Conservation (phyloP, 1,139 yeast genomes). For the Diutina mesorugosa region DNA sequence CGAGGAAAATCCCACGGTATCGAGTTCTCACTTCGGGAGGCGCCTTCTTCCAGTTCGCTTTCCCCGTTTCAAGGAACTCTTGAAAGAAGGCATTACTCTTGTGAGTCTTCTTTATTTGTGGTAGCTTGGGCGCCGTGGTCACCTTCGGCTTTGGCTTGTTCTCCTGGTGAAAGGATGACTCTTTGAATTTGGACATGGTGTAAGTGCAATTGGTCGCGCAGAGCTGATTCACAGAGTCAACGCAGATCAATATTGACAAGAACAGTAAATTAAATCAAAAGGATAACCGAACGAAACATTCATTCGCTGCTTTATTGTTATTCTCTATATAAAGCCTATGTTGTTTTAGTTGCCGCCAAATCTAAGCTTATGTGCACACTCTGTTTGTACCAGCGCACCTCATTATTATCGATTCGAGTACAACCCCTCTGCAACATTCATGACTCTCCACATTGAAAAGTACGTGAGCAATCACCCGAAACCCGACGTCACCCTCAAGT, state of each 20-base stretch:
- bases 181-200: constrained; percentile 3
- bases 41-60: constrained; percentile 34
- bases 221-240: neutral
- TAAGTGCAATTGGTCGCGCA: neutral
- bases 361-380: neutral
- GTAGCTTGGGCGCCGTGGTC: neutral
- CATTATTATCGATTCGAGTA: neutral
- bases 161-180: constrained; percentile 5
- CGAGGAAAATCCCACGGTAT: constrained; percentile 27
- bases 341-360: neutral
- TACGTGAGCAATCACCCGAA: neutral
- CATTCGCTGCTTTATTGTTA: too few relatives aligned
- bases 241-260: neutral
- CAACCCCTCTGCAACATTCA: neutral
- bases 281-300: too few relatives aligned
- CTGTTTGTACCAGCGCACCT: neutral
- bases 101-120: constrained; percentile 2
- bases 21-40: constrained; percentile 25
- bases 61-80: constrained; percentile 20
- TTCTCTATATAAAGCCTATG: too few relatives aligned
- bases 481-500: constrained; percentile 31
- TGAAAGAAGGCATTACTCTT: constrained; percentile 5
- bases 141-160: constrained; percentile 1
- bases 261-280: too few relatives aligned
- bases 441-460: neutral